Evolutionary conservation across 1,139 yeast species (phyloP).

Genomic region (Magnusiomyces paraingens): DNA sequence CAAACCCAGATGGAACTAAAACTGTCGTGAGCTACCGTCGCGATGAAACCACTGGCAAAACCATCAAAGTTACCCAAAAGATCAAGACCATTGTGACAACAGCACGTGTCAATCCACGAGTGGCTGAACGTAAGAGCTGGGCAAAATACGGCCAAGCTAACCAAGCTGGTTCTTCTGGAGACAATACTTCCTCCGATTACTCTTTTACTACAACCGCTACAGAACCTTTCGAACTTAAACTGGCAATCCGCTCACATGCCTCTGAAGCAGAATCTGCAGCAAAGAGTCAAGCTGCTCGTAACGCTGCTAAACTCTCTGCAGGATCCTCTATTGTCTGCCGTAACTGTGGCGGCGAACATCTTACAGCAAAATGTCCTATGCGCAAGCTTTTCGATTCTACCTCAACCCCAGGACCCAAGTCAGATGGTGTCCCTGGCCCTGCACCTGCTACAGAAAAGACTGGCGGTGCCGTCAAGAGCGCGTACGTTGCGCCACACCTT

Average conservation of each 20-base stretch:
- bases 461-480: conserved; percentile 29
- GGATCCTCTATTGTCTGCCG: conserved; percentile 64
- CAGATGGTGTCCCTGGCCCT: conserved; percentile 27
- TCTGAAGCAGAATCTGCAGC: conserved; percentile 28
- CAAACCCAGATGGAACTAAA: conserved; percentile 82
- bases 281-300: conserved; percentile 47
- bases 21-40: conserved; percentile 70
- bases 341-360: conserved; percentile 90
- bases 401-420: conserved; percentile 27
- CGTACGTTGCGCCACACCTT: conserved; percentile 76
- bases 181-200: conserved; percentile 34
- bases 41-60: conserved; percentile 71
- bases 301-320: conserved; percentile 47
- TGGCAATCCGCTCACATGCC: conserved; percentile 18
- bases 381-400: conserved; percentile 39
- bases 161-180: conserved; percentile 69
- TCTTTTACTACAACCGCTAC: conserved; percentile 80
- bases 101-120: conserved; percentile 58
- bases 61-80: conserved; percentile 80
- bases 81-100: conserved; percentile 69
- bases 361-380: conserved; percentile 92
- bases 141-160: conserved; percentile 73
- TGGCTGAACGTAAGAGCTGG: conserved; percentile 40
- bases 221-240: conserved; percentile 52
- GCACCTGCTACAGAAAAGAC: conserved; percentile 21